Percentiles rank a stretch among this genome's conserved stretches.
Conservation (phyloP, 805 yeast genomes). For the baker's yeast (Saccharomyces cerevisiae) region DNA sequence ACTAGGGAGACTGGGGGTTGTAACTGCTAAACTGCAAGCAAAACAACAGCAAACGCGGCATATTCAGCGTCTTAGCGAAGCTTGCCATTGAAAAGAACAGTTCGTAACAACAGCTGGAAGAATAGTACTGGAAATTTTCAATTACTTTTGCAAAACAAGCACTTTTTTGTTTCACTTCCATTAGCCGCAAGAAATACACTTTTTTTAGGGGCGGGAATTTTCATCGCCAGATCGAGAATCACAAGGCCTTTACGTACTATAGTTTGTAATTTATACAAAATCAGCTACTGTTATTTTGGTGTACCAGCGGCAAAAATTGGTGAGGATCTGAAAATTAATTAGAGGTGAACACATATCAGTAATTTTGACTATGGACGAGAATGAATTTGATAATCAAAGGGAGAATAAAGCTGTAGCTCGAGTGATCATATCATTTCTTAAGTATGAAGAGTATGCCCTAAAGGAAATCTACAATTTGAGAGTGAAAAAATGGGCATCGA, state of each 20-base stretch:
- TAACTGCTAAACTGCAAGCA: constrained; percentile 21
- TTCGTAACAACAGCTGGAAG: not conserved
- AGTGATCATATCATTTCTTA: constrained; percentile 1
- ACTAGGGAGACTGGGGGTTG: constrained; percentile 27
- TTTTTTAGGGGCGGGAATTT: not conserved
- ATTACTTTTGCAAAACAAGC: not conserved
- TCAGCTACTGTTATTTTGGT: not conserved
- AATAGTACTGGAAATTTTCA: too few relatives aligned
- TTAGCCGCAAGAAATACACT: not conserved
- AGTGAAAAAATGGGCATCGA: constrained; percentile 26
- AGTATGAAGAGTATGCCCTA: constrained; percentile 7
- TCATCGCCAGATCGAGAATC: not conserved
- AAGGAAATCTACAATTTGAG: constrained; percentile 19
- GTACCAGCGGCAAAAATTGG: not conserved
- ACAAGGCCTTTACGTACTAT: not conserved
- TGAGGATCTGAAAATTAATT: not conserved
- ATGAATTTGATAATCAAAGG: not conserved
- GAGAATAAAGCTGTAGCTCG: constrained; percentile 2
- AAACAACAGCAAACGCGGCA: not conserved
- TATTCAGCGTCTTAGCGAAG: not conserved
- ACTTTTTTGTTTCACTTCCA: not conserved
- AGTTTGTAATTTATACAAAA: not conserved
- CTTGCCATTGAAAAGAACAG: not conserved
- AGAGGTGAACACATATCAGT: not conserved
- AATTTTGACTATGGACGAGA: not conserved